These are phyloP conservation scores for Saccharomyces eubayanus DNA, from an alignment of 805 yeast species.

Conservation along the genomic window DNA sequence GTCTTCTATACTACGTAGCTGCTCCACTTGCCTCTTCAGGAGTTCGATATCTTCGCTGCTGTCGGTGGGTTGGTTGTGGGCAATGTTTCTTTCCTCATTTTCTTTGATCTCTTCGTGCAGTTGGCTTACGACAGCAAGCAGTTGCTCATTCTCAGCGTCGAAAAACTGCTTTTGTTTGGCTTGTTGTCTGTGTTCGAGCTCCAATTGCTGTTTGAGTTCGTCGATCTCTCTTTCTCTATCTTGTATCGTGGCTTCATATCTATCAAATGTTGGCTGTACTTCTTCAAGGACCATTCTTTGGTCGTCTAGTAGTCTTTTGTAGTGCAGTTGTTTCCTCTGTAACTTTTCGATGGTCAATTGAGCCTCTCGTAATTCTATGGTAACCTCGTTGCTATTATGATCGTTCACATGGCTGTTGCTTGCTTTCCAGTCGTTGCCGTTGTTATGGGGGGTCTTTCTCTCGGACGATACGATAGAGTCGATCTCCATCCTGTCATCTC, in stretches of 20 bases:
- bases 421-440: neutral
- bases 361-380: constrained; percentile 4
- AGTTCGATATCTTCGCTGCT: constrained; percentile 1
- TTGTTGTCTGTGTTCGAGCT: constrained; percentile 20
- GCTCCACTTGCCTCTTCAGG: constrained; percentile 8
- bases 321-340: constrained; percentile 17
- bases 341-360: constrained; percentile 14
- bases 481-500: neutral
- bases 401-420: constrained; percentile 1
- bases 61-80: neutral
- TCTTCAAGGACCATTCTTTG: constrained; percentile 28
- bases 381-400: constrained; percentile 12
- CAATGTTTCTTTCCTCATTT: constrained; percentile 16
- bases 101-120: constrained; percentile 29
- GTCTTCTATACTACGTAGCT: constrained; percentile 8
- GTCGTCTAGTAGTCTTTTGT: constrained; percentile 25
- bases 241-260: constrained; percentile 28
- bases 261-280: constrained; percentile 26
- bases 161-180: constrained; percentile 21
- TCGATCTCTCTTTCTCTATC: constrained; percentile 22
- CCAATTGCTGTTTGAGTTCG: constrained; percentile 18
- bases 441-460: neutral
- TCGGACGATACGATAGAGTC: neutral
- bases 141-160: constrained; percentile 26
- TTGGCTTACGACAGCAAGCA: constrained; percentile 27